Conservation (phyloP, 257 asterid species). For the Ehretia macrophylla region DNA sequence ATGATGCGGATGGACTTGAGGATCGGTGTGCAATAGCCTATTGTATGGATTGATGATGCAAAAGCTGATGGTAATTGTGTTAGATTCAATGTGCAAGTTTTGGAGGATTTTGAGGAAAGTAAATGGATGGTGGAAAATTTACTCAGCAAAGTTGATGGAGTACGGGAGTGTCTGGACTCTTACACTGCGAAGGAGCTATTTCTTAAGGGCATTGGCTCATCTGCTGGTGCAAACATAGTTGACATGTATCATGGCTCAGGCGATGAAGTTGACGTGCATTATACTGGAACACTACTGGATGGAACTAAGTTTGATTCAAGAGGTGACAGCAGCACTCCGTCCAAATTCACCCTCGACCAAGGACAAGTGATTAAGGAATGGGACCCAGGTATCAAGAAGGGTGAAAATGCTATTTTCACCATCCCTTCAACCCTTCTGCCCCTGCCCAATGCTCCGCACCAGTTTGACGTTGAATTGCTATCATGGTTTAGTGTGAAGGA, state of each 20-base stretch:
- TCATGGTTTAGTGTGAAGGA: constrained; percentile 65
- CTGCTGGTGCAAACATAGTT: constrained; percentile 38
- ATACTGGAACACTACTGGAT: constrained; percentile 50
- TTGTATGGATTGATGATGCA: constrained; percentile 88
- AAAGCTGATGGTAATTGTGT: constrained; percentile 33
- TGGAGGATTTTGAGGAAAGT: constrained; percentile 28
- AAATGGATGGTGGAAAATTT: constrained; percentile 21
- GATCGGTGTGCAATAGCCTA: constrained; percentile 54
- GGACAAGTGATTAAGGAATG: constrained; percentile 63
- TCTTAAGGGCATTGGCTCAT: constrained; percentile 37
- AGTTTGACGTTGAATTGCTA: constrained; percentile 54
- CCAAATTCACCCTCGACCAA: constrained; percentile 54
- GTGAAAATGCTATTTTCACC: constrained; percentile 53
- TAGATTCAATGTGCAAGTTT: constrained; percentile 24
- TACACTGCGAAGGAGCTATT: constrained; percentile 43
- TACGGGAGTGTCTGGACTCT: constrained; percentile 23
- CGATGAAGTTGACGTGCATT: no score
- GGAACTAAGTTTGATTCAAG: constrained; percentile 61
- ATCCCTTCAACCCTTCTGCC: constrained; percentile 52
- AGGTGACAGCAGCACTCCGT: constrained; percentile 46
- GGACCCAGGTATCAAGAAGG: constrained; percentile 61
- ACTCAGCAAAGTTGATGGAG: constrained; percentile 13
- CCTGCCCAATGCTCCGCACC: constrained; percentile 54
- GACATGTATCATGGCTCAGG: constrained; percentile 37
- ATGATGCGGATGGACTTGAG: constrained; percentile 63